Evolutionary conservation across 768 basidiomycete genomes (phyloP), one percentile per base, ranked within the genome.

Genomic region (Russula lepida): DNA sequence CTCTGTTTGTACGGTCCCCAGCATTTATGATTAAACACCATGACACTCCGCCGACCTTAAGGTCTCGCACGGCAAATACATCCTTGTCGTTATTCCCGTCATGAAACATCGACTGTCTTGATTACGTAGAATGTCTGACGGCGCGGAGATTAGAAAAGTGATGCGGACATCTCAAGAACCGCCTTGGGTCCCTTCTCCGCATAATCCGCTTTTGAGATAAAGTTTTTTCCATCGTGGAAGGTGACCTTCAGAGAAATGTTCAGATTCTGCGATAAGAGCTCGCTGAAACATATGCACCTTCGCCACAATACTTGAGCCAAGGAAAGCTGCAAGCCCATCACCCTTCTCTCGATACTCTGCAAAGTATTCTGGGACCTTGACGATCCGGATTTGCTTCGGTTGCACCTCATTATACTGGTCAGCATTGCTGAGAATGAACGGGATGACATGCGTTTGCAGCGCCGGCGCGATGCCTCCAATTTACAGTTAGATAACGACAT

Each of bases 281-380:
- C 46, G 28, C 13, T 21, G 9, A 54, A 56, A 47, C 11, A 43
- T 19, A 44, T 53, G 39, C 55, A 89, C 92, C 78, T 93, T 94
- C 6, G 89, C 92, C n/a, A 85, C 80, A 64, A 94, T 91, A 66
- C 86, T 86, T 19, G 84, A 78, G 1, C 92, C 92, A 59, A 94
- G 73, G 76, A 92, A 94, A 12, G 86, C 84, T 4, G 89, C 86
- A 41, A 86, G 76, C 2, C 86, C 86, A 56, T 92, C 89, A 2
- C 91, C 92, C 47, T 84, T 89, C 53, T 92, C 89, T 59, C 90
- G 78, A 68, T 89, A 97, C 70, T 95, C 92, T 8, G 88, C 86
- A 70, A 92, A 97, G 72, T 94, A 95, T 33, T 95, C 92, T 0
- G 93, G 92, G 8, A 93, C 80, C 37, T 75, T 80, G 53, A 91